Conservation (phyloP, 164 flowering plant genomes). For the Euptelea pleiosperma region DNA sequence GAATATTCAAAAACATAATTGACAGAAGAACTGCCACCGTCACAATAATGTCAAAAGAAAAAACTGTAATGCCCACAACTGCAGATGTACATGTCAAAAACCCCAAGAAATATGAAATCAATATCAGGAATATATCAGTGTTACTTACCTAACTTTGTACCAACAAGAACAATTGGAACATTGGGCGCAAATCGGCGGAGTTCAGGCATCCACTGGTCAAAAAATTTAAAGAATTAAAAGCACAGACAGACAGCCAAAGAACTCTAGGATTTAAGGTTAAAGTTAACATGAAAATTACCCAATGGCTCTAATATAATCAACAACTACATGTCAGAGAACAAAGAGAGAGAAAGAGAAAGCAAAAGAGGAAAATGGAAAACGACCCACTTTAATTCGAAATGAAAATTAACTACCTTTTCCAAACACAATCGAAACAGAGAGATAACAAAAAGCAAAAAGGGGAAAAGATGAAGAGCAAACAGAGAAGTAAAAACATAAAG, state of each 20-base stretch:
- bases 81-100: too few species aligned
- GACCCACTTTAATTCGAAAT: constrained; percentile 12
- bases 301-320: not conserved
- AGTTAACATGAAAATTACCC: not conserved
- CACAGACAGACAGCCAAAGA: not conserved
- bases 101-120: not conserved
- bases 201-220: constrained; percentile 97
- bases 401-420: constrained; percentile 19
- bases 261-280: not conserved
- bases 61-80: not conserved
- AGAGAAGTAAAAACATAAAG: not conserved
- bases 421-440: constrained; percentile 8
- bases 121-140: not conserved
- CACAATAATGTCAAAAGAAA: constrained; percentile 6
- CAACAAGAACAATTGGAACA: constrained; percentile 95
- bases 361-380: not conserved
- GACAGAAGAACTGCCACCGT: not conserved
- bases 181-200: constrained; percentile 94
- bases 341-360: not conserved
- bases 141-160: constrained; percentile 81
- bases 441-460: not conserved
- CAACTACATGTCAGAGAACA: not conserved
- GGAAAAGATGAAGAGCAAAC: not conserved
- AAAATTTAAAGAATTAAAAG: constrained; percentile 1
- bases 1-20: constrained; percentile 2